phyloP scores from a whole-genome alignment of 768 basidiomycete genomes.

The Naganishia vaughanmartiniae region DNA sequence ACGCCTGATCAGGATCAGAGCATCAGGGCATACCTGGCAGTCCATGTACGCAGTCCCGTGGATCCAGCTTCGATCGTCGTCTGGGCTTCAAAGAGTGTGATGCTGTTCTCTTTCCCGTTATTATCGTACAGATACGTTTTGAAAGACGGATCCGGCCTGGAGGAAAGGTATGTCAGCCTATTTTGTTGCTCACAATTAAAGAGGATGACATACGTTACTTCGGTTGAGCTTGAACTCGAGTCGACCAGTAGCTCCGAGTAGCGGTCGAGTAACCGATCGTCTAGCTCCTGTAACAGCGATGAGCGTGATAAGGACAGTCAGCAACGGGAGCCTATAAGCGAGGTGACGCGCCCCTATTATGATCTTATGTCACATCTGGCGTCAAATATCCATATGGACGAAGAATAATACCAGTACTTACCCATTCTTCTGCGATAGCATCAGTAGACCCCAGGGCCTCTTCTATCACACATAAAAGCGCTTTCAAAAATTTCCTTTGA shows the following conservation, averaged over 20 bases:
- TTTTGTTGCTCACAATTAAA: neutral
- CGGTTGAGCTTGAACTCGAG: neutral
- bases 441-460: conserved; percentile 13
- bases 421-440: conserved; percentile 27
- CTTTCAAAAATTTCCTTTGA: conserved; percentile 29
- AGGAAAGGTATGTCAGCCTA: neutral
- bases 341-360: neutral
- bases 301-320: neutral
- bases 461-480: conserved; percentile 22
- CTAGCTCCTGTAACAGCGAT: conserved; percentile 37
- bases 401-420: neutral
- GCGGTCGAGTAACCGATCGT: conserved; percentile 43
- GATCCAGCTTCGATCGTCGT: conserved; percentile 48
- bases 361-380: neutral
- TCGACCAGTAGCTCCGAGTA: conserved; percentile 35
- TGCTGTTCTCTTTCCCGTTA: conserved; percentile 17
- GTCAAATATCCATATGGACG: neutral
- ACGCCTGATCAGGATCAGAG: neutral
- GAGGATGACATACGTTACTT: neutral
- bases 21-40: conserved; percentile 25
- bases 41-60: conserved; percentile 51
- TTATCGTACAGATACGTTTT: conserved; percentile 46
- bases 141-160: conserved; percentile 41
- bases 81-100: conserved; percentile 50
- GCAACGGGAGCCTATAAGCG: neutral